Evolutionary conservation across 306 rosid species (phyloP).

Genomic region (Senna siamea): DNA sequence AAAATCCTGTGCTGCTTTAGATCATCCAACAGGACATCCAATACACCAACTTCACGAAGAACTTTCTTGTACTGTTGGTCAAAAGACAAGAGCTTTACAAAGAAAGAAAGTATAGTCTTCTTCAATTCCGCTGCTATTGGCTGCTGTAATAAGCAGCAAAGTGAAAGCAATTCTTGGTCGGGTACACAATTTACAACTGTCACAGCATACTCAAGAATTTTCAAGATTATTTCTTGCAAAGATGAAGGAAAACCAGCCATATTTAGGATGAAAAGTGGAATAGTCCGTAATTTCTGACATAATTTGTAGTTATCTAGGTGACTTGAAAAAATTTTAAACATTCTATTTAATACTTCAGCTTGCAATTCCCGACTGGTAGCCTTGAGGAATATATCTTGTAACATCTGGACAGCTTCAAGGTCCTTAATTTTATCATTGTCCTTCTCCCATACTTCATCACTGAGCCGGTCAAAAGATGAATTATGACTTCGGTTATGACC

Average conservation of each 20-base stretch:
- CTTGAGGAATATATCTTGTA: conserved; percentile 97
- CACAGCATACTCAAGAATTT: conserved; percentile 99
- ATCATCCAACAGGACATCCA: conserved; percentile 96
- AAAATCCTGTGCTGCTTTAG: conserved; percentile 81
- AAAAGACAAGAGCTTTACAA: conserved; percentile 93
- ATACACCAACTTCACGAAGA: conserved; percentile 97
- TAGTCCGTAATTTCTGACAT: conserved; percentile 94
- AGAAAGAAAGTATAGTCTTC: conserved; percentile 88
- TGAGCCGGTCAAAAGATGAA: conserved; percentile 71
- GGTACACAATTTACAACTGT: conserved; percentile 99
- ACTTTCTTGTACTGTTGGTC: conserved; percentile 98
- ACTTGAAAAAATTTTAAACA: conserved; percentile 95
- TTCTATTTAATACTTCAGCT: conserved; percentile 93
- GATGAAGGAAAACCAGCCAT: conserved; percentile 90
- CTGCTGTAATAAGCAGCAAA: conserved; percentile 97
- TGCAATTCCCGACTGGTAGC: conserved; percentile 82
- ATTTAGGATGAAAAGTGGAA: conserved; percentile 94
- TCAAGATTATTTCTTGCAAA: conserved; percentile 88
- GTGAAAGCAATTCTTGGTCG: conserved; percentile 97
- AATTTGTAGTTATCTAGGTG: conserved; percentile 90
- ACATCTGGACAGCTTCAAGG: conserved; percentile 98
- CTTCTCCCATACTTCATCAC: conserved; percentile 92
- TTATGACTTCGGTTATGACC: conserved; percentile 72
- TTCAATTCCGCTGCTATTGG: conserved; percentile 88
- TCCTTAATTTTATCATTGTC: conserved; percentile 90